Evolutionary conservation across 2,329 filamentous ascomycete species (phyloP).

Genomic region (Neurospora crassa): DNA sequence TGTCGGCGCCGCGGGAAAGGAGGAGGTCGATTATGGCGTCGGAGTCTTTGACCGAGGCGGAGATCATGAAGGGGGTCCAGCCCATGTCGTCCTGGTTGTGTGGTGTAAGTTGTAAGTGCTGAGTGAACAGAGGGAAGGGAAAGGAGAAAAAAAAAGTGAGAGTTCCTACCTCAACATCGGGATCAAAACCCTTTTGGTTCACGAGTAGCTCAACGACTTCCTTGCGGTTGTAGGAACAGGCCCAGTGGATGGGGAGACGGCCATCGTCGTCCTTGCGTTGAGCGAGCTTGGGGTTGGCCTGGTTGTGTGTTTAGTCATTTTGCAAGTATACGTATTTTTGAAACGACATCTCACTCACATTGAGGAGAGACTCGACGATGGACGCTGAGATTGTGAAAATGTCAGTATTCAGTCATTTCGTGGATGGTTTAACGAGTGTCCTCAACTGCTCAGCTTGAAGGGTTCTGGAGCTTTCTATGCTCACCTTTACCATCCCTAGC

Average conservation of each 20-base stretch:
- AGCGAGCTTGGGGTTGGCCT: conserved; percentile 75
- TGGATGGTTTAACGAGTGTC: neutral
- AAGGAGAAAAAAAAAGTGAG: too few relatives aligned
- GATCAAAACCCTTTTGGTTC: conserved; percentile 65
- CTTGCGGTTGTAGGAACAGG: conserved; percentile 70
- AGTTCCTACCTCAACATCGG: conserved; percentile 59
- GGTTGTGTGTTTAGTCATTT: neutral
- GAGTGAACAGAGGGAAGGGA: too few relatives aligned
- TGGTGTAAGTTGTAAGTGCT: too few relatives aligned
- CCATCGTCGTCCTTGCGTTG: conserved; percentile 71
- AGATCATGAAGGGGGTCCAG: conserved; percentile 81
- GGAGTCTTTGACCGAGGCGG: conserved; percentile 62
- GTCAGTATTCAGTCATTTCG: conserved; percentile 4
- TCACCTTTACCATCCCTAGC: conserved; percentile 75
- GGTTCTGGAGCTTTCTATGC: neutral
- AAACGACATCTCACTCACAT: conserved; percentile 33
- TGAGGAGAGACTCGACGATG: conserved; percentile 65
- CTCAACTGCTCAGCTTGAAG: neutral
- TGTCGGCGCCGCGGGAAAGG: conserved; percentile 59
- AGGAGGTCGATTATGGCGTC: conserved; percentile 60
- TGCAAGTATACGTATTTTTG: too few relatives aligned
- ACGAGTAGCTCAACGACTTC: conserved; percentile 66
- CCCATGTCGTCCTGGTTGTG: conserved; percentile 56
- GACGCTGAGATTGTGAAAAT: conserved; percentile 38
- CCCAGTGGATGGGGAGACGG: conserved; percentile 90